Conservation (phyloP, 176 grass and related monocot species). For the Rhynchospora breviuscula region DNA sequence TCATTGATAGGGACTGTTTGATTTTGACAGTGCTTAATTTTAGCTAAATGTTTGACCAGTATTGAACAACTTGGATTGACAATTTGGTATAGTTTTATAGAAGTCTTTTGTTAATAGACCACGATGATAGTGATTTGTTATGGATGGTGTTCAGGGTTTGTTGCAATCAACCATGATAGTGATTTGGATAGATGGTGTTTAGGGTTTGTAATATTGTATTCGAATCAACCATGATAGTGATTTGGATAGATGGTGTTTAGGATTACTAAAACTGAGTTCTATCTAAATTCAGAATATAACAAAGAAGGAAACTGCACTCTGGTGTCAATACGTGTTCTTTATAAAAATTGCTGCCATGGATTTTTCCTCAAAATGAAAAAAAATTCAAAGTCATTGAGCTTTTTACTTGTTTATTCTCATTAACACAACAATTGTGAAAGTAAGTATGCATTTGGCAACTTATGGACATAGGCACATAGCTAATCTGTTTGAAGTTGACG, state of each 20-base stretch:
- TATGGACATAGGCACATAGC: background rate
- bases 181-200: background rate
- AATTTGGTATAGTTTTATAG: background rate
- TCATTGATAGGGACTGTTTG: constrained; percentile 17
- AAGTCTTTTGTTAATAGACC: background rate
- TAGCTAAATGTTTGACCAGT: background rate
- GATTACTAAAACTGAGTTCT: background rate
- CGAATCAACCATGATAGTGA: background rate
- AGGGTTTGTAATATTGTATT: background rate
- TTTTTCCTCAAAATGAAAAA: background rate
- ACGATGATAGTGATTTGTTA: constrained; percentile 7
- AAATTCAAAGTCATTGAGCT: background rate
- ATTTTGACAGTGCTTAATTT: constrained; percentile 20
- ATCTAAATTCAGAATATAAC: background rate
- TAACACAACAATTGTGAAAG: background rate
- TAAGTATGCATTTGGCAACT: background rate
- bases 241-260: background rate
- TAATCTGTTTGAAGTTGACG: background rate
- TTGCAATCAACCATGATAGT: background rate
- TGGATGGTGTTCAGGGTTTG: background rate
- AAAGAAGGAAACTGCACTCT: background rate
- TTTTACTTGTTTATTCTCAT: background rate
- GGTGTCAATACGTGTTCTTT: background rate
- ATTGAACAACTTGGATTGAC: background rate
- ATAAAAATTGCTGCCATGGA: background rate